Evolutionary conservation across 345 rosid genomes (phyloP).

Genomic region (Gossypium arboreum): DNA sequence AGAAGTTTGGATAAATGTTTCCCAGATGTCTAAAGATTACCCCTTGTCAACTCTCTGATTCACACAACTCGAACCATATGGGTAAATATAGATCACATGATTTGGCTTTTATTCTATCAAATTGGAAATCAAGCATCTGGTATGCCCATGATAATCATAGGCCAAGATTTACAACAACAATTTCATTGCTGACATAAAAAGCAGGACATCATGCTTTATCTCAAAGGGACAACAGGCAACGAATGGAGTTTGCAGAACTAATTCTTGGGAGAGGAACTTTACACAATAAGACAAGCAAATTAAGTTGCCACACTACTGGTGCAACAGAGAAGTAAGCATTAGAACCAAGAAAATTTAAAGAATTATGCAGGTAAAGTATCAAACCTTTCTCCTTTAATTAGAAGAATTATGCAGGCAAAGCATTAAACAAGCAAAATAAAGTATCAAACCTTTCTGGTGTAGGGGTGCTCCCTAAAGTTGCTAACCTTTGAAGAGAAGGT

Average conservation of each 20-base stretch:
- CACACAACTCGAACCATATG: neutral
- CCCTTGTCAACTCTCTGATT: neutral
- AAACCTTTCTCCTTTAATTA: conserved; percentile 60
- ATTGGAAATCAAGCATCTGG: neutral
- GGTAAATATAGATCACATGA: neutral
- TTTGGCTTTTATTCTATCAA: neutral
- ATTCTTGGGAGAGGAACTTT: neutral
- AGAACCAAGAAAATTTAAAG: neutral
- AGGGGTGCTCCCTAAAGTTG: conserved; percentile 30
- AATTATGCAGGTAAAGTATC: conserved; percentile 17
- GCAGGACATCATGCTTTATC: neutral
- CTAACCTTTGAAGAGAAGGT: conserved; percentile 38
- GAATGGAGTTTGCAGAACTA: neutral
- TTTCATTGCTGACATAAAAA: neutral
- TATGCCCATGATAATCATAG: neutral
- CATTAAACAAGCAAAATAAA: too few species aligned
- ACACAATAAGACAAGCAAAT: neutral
- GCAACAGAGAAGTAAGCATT: neutral
- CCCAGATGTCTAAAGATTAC: neutral
- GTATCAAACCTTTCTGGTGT: conserved; percentile 27
- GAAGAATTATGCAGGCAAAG: conserved; percentile 9
- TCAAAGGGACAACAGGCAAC: neutral
- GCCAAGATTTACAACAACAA: neutral
- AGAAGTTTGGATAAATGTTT: neutral
- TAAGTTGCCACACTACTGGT: neutral